Percentiles rank a stretch among this genome's conserved stretches.
phyloP scores from a whole-genome alignment of 352 stramenopile genomes.

The Phytopythium montanum region DNA sequence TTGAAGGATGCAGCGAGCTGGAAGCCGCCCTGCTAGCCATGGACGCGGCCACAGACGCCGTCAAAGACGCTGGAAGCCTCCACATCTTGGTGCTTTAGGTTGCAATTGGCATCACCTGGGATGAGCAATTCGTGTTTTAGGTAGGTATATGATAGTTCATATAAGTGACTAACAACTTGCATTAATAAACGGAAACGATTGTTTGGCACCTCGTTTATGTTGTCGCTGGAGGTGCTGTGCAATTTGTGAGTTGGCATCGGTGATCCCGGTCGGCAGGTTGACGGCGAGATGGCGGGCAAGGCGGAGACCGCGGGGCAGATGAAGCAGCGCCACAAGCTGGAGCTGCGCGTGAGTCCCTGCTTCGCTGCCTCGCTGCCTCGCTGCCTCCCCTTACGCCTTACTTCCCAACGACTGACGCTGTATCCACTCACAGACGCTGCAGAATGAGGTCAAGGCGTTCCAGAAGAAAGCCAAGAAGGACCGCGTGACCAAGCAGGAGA shows the following conservation, averaged over 20 bases:
- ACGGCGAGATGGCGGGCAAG: slow-evolving; percentile 37
- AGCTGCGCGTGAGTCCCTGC: slow-evolving; percentile 56
- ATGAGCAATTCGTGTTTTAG: too few relatives aligned
- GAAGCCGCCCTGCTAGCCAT: neutral
- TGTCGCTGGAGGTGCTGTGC: neutral
- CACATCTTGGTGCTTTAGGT: too few relatives aligned
- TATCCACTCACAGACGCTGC: slow-evolving; percentile 42
- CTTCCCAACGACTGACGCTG: neutral
- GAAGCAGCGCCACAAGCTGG: slow-evolving; percentile 87
- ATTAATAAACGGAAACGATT: neutral
- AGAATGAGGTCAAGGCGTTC: slow-evolving; percentile 75
- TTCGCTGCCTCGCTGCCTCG: neutral
- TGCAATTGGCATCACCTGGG: neutral
- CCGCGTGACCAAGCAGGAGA: slow-evolving; percentile 70
- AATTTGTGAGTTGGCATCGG: neutral
- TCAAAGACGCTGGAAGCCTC: neutral
- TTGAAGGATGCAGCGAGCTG: neutral
- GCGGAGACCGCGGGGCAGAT: slow-evolving; percentile 71
- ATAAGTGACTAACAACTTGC: neutral
- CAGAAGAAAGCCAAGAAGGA: slow-evolving; percentile 88
- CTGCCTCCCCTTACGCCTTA: neutral
- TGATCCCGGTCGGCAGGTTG: neutral
- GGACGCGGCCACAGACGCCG: neutral
- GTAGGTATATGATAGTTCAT: neutral
- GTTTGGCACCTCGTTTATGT: neutral